Conservation (phyloP, 202 grass and related monocot species). For the Zoysia matrella region DNA sequence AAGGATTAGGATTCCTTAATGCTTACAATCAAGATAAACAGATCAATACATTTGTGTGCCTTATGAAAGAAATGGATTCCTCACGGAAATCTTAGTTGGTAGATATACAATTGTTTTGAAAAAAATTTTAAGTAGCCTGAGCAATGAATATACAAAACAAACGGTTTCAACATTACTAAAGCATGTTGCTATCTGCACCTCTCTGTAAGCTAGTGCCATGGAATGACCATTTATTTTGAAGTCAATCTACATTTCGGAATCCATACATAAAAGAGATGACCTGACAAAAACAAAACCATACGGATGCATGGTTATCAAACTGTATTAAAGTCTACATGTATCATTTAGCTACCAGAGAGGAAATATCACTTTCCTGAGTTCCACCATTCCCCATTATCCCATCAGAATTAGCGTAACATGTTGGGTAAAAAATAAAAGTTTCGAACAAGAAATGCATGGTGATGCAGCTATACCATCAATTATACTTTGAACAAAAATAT, state of each 20-base stretch:
- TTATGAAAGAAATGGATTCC: background rate
- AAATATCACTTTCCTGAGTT: background rate
- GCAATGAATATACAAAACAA: slow-evolving; percentile 14
- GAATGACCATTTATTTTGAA: background rate
- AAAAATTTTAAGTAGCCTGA: background rate
- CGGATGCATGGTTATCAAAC: background rate
- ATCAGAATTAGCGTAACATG: slow-evolving; percentile 7
- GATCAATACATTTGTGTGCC: background rate
- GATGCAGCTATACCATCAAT: background rate
- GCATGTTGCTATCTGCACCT: background rate
- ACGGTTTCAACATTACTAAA: background rate
- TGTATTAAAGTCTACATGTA: too few relatives aligned
- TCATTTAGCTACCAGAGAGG: background rate
- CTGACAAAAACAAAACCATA: slow-evolving; percentile 13
- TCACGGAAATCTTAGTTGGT: background rate
- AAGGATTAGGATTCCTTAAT: background rate
- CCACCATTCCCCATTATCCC: background rate
- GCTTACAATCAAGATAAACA: slow-evolving; percentile 1
- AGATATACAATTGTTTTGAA: background rate
- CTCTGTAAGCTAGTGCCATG: background rate
- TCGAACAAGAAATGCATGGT: too few relatives aligned
- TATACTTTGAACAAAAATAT: background rate
- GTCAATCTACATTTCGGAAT: background rate
- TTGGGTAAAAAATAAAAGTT: background rate
- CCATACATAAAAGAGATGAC: background rate